Base-by-base conservation (phyloP, 2,329 filamentous ascomycete species). In the Tolypocladium nubicola region DNA sequence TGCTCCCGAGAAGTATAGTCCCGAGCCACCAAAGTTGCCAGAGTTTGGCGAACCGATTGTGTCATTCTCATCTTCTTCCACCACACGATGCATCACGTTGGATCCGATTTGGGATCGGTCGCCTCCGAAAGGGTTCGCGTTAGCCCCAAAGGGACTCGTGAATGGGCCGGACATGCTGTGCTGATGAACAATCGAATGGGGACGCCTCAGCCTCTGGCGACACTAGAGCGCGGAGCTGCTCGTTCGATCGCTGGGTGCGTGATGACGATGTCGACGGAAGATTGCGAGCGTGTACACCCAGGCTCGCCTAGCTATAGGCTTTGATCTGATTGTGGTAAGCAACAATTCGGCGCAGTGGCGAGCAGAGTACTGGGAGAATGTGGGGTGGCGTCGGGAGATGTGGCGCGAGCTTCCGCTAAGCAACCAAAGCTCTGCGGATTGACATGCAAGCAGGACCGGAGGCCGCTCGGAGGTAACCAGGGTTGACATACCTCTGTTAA, bases 41-140 rank as follows among this genome's bases (percentile, higher is more conserved):
- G 52, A 38, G 23, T 72, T 81, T 38, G 82, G 72, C 57, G 83
- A 92, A 62, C 84, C 84, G 67, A 92, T 80, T 61, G 77, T 78
- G 67, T 92, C 89, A 68, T 83, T 85, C 70, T 93, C 89, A 56
- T 96, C 90, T 67, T 95, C 90, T 73, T 95, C 90, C 58, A 93
- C 85, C 60, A 89, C 83, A 61, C 75, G 71, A 58, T 78, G 74
- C 72, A 80, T 77, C 49, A 67, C 60, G 60, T 73, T 71, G 37
- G 65, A 66, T 60, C 55, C 62, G 63, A 61, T 65, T 71, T 74
- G 69, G 77, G 61, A 43, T 49, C 60, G 61, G 33, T 64, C 57
- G 61, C 74, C 75, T 58, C 87, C 86, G 66, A 92, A 92, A 40
- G 89, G 89, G 73, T 92, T 94, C 72, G 77, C 79, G 64, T 83